Evolutionary conservation across 768 basidiomycete genomes (phyloP), one percentile per base, ranked within the genome.

Genomic region (Boletus coccyginus): DNA sequence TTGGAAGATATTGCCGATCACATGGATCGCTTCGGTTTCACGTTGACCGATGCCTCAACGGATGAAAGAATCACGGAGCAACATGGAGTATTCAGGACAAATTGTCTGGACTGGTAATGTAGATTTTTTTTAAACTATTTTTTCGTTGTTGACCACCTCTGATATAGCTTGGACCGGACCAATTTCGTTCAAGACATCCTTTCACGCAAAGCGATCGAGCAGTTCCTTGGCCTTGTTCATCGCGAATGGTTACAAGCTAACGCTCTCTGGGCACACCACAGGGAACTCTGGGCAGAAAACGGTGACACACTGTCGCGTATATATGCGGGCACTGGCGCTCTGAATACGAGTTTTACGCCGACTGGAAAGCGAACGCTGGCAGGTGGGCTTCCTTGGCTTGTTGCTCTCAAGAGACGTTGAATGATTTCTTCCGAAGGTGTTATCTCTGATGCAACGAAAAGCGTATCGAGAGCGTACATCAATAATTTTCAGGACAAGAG

Each of bases 121-220:
- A 14, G 24, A 40, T n/a, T n/a, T n/a, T n/a, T n/a, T 46, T 21
- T 17, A 3, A 49, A 21, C 10, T 17, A 2, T 31, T 19, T 7
- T 24, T 47, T 32, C 46, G 19, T 13, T 35, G 27, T 41, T 63
- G 53, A 62, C 47, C 10, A 29, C 55, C 40, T 41, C 32, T 47
- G 51, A 29, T 56, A 57, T 47, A 97, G 97, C 70, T 76, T 99
- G 60, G 96, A 99, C 66, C 87, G 97, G 39, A 99, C 97, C 5
- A 99, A 99, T 70, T 96, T 98, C 62, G 87, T 97, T 1, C 92
- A 99, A 72, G 96, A 98, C 66, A 93, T 97, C 63, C 77, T 98
- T 42, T 96, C 95, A 5, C 82, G 88, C 13, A 81, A 81, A 41
- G 84, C 87, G 0, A 77, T 98, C 16, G 88, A 94, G 65, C 83